Evolutionary conservation across 371 early-diverging fungal species (phyloP), one percentile per base, ranked within the genome.

Genomic region (Mucor circinelloides): DNA sequence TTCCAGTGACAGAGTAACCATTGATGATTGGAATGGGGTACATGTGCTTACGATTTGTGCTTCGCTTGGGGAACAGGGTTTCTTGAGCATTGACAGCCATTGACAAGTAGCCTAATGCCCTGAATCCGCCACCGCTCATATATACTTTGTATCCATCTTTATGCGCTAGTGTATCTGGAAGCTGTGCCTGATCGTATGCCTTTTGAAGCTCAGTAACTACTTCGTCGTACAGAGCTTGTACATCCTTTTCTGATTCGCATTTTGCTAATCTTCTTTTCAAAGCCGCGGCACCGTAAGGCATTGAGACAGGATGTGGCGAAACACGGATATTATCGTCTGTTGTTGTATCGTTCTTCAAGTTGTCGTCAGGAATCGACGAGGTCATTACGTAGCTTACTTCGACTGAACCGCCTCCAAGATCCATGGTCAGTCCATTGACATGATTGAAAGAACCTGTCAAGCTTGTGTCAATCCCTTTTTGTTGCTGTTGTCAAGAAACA

Each of bases 1-100:
- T 66, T 13, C 77, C 77, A 6, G 75, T 67, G 32, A 88, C 80
- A 21, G 76, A 69, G 55, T 82, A 87, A 10, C 89, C 89, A 62
- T 87, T 87, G 62, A 87, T 89, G 52, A 89, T 83, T 0, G 88
- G 87, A 27, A 87, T 83, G 9, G 88, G 87, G 59, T 87, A 89
- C 19, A 78, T 69, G 23, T 67, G 74, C 58, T 64, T 67, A 23
- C 63, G 67, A 17, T 64, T 69, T 6, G 67, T 59, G 42, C 55
- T 57, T 48, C 60, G 48, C 12, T 31, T 55, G 2, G 73, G 71
- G 15, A 63, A 55, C 7, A 56, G 6, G 10, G 57, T 66, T 5
- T 68, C 63, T 46, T 68, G 54, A 32, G 48, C 60, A 48, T 67
- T 48, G 13, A 72, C 36, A 10, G 81, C 81, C 89, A 89, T 89